A percentile compares a stretch with the other conserved stretches of the same genome.
Conservation (phyloP, 2,329 filamentous ascomycete genomes). For the Pyricularia sp. region DNA sequence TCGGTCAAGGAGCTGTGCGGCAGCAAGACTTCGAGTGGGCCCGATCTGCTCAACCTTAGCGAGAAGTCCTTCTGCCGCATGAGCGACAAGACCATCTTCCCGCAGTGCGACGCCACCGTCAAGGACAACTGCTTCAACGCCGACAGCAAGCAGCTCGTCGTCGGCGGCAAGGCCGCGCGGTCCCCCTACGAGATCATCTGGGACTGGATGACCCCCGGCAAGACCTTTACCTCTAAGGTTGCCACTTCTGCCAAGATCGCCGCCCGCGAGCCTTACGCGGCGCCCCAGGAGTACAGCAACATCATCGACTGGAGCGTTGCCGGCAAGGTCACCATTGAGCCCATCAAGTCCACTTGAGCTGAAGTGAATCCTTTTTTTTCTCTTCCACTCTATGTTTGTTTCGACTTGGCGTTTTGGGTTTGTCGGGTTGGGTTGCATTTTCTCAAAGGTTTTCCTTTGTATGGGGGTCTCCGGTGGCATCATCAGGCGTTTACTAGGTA, state of each 20-base stretch:
- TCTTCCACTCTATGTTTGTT: neutral
- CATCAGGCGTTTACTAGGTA: neutral
- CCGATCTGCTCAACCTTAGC: neutral
- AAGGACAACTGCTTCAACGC: neutral
- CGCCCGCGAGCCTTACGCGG: neutral
- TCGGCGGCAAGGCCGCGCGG: neutral
- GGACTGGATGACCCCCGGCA: neutral
- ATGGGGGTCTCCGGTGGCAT: neutral
- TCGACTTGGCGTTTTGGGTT: neutral
- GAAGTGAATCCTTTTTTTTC: neutral
- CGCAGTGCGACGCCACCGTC: neutral
- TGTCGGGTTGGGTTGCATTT: neutral
- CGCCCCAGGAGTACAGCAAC: neutral
- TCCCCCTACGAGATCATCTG: neutral
- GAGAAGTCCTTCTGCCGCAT: neutral
- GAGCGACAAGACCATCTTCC: neutral
- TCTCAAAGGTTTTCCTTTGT: neutral
- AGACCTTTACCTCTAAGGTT: neutral
- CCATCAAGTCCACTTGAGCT: neutral
- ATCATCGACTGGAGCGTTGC: neutral
- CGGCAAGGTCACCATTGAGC: neutral
- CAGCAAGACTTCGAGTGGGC: neutral
- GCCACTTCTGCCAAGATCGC: neutral
- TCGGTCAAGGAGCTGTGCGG: neutral
- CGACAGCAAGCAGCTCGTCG: neutral